Base-by-base conservation (phyloP, 108 stramenopile species). In the Stephanodiscus triporus region DNA sequence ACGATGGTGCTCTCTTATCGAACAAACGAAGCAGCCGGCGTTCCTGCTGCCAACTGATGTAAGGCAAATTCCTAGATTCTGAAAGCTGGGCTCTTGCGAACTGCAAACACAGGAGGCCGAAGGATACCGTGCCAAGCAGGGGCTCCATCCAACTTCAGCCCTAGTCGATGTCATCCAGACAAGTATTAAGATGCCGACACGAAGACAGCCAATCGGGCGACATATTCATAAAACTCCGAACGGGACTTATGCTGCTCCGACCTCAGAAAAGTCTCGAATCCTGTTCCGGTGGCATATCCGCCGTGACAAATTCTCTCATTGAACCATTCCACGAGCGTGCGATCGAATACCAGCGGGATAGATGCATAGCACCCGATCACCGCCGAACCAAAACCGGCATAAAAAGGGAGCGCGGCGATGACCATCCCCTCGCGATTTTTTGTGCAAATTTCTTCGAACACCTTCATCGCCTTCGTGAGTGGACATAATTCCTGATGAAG, bases 131-230 rank as follows among this genome's bases (percentile, higher is more conserved):
- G n/a, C 96, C 92, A 62, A 94, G 70, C 2, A 86, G 80, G 11
- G 95, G 95, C 66, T 96, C 93, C 89, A 92, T 92, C 93, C 93
- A 94, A 29, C 85, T 80, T 91, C 94, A 95, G 64, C 22, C 19
- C 45, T 63, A 6, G 22, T 23, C 22, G 30, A 13, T 22, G 0
- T n/a, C n/a, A n/a, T n/a, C n/a, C n/a, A n/a, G n/a, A n/a, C n/a
- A n/a, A n/a, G n/a, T n/a, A 27, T 34, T 37, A 34, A 32, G 30
- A 1, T 34, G 30, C 11, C 19, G 30, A 23, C 8, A 37, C 5
- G 17, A 43, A 45, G 17, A 0, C 6, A 49, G 16, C 2, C 47
- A 66, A 47, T 53, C 10, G 20, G 26, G 19, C n/a, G 20, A 54
- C 17, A 17, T 16, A 9, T n/a, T n/a, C n/a, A n/a, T n/a, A 20